Evolutionary conservation across 2,329 filamentous ascomycete genomes (phyloP).

Genomic region (Fusarium coicis): DNA sequence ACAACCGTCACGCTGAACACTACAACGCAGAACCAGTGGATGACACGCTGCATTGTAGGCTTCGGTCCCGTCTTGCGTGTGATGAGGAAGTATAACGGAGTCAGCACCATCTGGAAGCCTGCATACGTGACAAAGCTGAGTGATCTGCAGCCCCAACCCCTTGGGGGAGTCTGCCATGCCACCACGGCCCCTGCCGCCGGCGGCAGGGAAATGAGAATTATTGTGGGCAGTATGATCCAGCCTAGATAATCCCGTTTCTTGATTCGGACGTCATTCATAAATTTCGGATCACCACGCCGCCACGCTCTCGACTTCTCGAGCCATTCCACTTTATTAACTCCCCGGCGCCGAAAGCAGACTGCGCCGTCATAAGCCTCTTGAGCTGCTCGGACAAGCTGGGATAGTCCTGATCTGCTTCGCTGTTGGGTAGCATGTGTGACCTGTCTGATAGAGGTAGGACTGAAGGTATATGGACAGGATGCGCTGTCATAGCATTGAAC

Average conservation of each 20-base stretch:
- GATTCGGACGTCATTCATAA: background rate
- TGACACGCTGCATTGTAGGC: rapidly evolving
- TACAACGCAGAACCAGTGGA: background rate
- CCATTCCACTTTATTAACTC: background rate
- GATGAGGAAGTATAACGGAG: background rate
- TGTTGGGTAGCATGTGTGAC: rapidly evolving
- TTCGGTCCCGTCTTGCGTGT: rapidly evolving
- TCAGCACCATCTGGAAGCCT: background rate
- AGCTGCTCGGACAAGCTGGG: background rate
- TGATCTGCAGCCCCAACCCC: background rate
- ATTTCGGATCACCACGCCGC: rapidly evolving
- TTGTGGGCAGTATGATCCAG: background rate
- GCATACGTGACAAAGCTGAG: background rate
- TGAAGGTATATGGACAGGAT: background rate
- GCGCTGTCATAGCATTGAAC: background rate
- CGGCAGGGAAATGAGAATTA: background rate
- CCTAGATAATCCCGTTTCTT: background rate
- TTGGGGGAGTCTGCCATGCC: background rate
- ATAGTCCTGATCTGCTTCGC: rapidly evolving
- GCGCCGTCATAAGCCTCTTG: background rate
- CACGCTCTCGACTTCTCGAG: background rate
- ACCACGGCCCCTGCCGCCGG: background rate
- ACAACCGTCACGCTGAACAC: background rate
- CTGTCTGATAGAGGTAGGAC: rapidly evolving
- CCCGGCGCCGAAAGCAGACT: background rate